Evolutionary conservation across 2,329 filamentous ascomycete species (phyloP), one percentile per base, ranked within the genome.

Genomic region (Pseudopithomyces maydicus): DNA sequence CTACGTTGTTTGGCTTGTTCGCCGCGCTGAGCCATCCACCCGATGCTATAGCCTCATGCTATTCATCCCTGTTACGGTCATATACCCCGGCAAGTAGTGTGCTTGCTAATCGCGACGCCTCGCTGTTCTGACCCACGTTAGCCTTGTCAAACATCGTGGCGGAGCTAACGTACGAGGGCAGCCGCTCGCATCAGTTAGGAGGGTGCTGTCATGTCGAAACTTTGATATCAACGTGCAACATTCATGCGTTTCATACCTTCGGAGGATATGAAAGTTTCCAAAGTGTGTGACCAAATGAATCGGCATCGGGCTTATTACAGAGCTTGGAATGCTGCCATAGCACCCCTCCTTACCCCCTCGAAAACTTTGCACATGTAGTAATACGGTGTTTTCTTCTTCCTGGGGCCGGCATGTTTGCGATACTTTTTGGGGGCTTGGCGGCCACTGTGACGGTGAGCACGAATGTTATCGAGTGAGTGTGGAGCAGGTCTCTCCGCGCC

Each of bases 351-450:
- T 12, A 48, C 2, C 7, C 11, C 26, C 14, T 52, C 36, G 26
- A 51, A 36, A 5, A n/a, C 55, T 23, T 56, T 62, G 6, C 39
- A 50, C 19, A 33, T 38, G 22, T 60, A 42, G 6, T 65, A 36
- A 10, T 52, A 49, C 7, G 49, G 43, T 3, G 29, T 20, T 46
- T 60, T 65, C 45, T 54, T 47, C 19, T 59, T 47, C 36, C 44
- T 52, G 32, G 47, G 46, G 26, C 56, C 53, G 20, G 66, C 57
- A 42, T 63, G 50, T 33, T 66, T 66, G 42, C 62, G 58, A 20
- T 65, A 63, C 19, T 44, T 46, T 49, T 64, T 64, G n/a, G 63
- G 63, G 2, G 57, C 57, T 51, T 65, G 59, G 26, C 57, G 64
- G 10, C 65, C 63, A 26, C 59, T 55, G 19, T 17, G 22, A n/a